phyloP scores from a whole-genome alignment of 345 rosid species.

The Lepidium sativum region DNA sequence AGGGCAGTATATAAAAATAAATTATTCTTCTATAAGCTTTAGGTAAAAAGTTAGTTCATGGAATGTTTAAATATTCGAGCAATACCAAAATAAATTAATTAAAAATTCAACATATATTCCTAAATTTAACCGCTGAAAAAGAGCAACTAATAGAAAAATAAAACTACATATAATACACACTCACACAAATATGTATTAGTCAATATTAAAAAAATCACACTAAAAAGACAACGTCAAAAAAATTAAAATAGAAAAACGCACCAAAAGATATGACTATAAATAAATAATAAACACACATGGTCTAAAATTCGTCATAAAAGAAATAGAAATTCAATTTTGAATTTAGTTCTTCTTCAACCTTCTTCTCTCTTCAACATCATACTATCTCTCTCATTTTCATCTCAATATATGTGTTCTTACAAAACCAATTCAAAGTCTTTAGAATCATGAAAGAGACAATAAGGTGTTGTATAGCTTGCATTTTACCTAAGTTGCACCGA shows the following conservation, averaged over 20 bases:
- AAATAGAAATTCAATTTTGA: slow-evolving; percentile 8
- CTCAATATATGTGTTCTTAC: background rate
- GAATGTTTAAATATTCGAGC: background rate
- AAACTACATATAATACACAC: slow-evolving; percentile 19
- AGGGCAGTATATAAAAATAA: background rate
- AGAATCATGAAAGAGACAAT: slow-evolving; percentile 82
- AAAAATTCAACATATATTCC: slow-evolving; percentile 1
- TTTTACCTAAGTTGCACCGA: too few relatives aligned
- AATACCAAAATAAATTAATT: background rate
- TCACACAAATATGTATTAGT: background rate
- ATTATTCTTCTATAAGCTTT: background rate
- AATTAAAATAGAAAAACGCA: background rate
- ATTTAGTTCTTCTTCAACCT: slow-evolving; percentile 12
- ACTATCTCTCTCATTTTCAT: slow-evolving; percentile 11
- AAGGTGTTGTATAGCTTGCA: slow-evolving; percentile 94
- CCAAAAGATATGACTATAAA: slow-evolving; percentile 23
- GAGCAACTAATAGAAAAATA: slow-evolving; percentile 17
- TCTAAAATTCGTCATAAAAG: background rate
- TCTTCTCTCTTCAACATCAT: slow-evolving; percentile 8
- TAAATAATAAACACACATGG: slow-evolving; percentile 23
- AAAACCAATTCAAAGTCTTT: background rate
- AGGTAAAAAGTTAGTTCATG: background rate
- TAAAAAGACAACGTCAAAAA: background rate
- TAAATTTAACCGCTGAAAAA: slow-evolving; percentile 8
- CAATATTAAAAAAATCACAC: background rate